A percentile compares a stretch with the other conserved stretches of the same genome.
Conservation (phyloP, 176 grass and related monocot genomes). For the Juncus inflexus region DNA sequence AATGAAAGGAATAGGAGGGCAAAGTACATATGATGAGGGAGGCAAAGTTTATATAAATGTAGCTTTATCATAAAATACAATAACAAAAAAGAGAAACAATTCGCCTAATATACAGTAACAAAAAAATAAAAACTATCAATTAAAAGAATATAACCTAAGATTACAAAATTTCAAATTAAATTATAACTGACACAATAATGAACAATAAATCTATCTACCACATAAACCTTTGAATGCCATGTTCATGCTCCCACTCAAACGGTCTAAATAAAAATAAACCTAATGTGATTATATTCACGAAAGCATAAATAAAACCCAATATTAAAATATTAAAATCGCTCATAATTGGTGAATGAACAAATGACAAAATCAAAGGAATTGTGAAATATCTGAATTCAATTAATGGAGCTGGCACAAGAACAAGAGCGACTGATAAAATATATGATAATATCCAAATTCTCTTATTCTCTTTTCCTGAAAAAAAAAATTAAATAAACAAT, state of each 20-base stretch:
- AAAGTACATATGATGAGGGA: too few species aligned
- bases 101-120: too few species aligned
- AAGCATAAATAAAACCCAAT: conserved; percentile 43
- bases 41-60: too few species aligned
- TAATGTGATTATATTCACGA: conserved; percentile 53
- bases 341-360: conserved; percentile 60
- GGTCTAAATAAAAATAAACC: conserved; percentile 67
- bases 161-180: too few species aligned
- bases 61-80: too few species aligned
- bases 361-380: conserved; percentile 65
- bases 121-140: too few species aligned
- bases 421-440: conserved; percentile 54
- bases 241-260: conserved; percentile 77
- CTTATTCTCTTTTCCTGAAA: conserved; percentile 52
- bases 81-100: too few species aligned
- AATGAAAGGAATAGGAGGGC: too few species aligned
- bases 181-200: neutral
- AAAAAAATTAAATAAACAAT: conserved; percentile 19
- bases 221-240: conserved; percentile 76
- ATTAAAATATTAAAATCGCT: conserved; percentile 36
- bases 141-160: too few species aligned
- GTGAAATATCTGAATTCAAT: conserved; percentile 98
- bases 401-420: conserved; percentile 69
- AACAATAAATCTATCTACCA: conserved; percentile 50
- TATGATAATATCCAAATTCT: conserved; percentile 74